These are phyloP conservation scores for Coemansia sp. DNA, from an alignment of 192 early-diverging fungal genomes.

Conservation along the genomic window DNA sequence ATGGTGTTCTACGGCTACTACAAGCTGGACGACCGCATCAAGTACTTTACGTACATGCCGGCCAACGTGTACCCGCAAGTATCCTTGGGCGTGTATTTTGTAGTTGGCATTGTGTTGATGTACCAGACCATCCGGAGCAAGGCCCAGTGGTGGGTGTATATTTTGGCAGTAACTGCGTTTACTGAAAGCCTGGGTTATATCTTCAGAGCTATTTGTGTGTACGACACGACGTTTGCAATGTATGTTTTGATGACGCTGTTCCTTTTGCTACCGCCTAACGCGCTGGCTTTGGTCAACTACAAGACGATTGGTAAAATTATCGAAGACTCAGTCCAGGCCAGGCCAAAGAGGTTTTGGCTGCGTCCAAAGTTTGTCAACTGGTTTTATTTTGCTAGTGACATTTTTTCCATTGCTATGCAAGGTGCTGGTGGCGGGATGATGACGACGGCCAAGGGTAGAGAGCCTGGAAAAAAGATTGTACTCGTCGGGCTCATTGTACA, in stretches of 20 bases:
- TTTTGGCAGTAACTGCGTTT: constrained; percentile 36
- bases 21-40: constrained; percentile 15
- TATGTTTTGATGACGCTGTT: constrained; percentile 46
- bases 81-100: constrained; percentile 22
- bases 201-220: constrained; percentile 38
- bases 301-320: constrained; percentile 40
- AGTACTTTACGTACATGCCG: constrained; percentile 48
- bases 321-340: background rate
- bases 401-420: constrained; percentile 51
- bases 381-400: constrained; percentile 55
- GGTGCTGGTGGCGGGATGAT: constrained; percentile 55
- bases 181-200: constrained; percentile 37
- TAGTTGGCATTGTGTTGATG: constrained; percentile 12
- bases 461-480: constrained; percentile 43
- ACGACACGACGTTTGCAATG: constrained; percentile 37
- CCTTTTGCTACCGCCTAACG: constrained; percentile 37
- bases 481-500: constrained; percentile 46
- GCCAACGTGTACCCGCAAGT: constrained; percentile 33
- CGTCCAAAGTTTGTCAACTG: constrained; percentile 42
- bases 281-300: constrained; percentile 46
- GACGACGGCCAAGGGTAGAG: constrained; percentile 9
- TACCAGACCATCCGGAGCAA: constrained; percentile 17
- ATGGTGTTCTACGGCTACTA: constrained; percentile 3
- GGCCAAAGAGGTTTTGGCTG: constrained; percentile 28
- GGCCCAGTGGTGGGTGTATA: constrained; percentile 38